Percentiles rank a stretch among this genome's conserved stretches.
Conservation (phyloP, 345 rosid genomes). For the Camelina laxa region DNA sequence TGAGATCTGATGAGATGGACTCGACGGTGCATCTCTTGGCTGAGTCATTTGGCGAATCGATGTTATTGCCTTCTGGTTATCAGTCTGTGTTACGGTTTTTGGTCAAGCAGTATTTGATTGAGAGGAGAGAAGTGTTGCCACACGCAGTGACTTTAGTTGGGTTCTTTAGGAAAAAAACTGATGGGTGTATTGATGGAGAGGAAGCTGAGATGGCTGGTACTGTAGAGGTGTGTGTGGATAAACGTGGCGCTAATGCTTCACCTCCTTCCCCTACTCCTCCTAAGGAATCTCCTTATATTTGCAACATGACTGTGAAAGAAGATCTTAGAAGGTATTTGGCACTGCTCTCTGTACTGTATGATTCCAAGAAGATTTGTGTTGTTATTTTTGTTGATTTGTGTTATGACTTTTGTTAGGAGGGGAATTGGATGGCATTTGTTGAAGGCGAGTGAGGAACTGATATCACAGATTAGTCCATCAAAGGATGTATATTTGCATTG, state of each 20-base stretch:
- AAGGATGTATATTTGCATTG: slow-evolving; percentile 88
- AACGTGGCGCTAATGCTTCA: slow-evolving; percentile 75
- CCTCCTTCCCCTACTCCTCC: slow-evolving; percentile 86
- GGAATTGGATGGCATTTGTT: slow-evolving; percentile 95
- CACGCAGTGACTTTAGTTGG: slow-evolving; percentile 84
- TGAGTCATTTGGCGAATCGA: slow-evolving; percentile 86
- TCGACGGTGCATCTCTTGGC: slow-evolving; percentile 68
- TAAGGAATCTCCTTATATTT: slow-evolving; percentile 73
- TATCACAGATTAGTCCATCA: slow-evolving; percentile 60
- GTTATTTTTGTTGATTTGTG: slow-evolving; percentile 16
- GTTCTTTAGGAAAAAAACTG: slow-evolving; percentile 54
- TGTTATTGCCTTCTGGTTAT: slow-evolving; percentile 69
- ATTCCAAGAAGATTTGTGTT: not conserved
- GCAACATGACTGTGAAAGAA: slow-evolving; percentile 86
- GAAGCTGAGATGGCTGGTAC: slow-evolving; percentile 77
- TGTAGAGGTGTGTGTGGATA: slow-evolving; percentile 81
- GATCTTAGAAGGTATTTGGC: slow-evolving; percentile 61
- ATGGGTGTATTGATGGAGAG: slow-evolving; percentile 41
- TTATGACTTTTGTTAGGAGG: slow-evolving; percentile 58
- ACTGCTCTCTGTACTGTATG: not conserved
- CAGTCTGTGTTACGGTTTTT: slow-evolving; percentile 66
- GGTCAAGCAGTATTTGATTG: slow-evolving; percentile 85
- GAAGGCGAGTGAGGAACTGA: slow-evolving; percentile 86
- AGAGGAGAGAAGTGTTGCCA: slow-evolving; percentile 72
- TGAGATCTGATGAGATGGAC: slow-evolving; percentile 81